phyloP scores from a whole-genome alignment of 2,329 filamentous ascomycete species.

The Xylariaceae sp. region DNA sequence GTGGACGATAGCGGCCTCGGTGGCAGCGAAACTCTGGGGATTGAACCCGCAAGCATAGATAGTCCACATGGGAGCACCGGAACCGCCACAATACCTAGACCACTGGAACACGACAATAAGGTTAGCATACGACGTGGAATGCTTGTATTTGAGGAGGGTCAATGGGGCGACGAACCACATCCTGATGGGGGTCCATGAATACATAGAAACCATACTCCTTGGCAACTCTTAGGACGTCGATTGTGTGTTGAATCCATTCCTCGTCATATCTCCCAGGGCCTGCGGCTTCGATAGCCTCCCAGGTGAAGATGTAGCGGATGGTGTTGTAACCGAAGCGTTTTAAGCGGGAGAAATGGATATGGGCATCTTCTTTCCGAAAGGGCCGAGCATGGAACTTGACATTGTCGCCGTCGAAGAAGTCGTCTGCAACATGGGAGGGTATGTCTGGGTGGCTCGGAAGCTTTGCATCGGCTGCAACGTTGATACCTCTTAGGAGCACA shows the following conservation, averaged over 20 bases:
- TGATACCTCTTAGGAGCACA: slow-evolving; percentile 90
- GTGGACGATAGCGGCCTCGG: slow-evolving; percentile 91
- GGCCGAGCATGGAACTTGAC: slow-evolving; percentile 89
- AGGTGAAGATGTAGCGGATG: slow-evolving; percentile 95
- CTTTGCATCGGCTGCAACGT: slow-evolving; percentile 90
- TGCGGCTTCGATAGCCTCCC: slow-evolving; percentile 96
- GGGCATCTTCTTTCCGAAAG: slow-evolving; percentile 82
- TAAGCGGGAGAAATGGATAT: slow-evolving; percentile 83
- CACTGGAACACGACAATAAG: slow-evolving; percentile 59
- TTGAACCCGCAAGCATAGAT: slow-evolving; percentile 93
- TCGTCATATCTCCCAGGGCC: slow-evolving; percentile 94
- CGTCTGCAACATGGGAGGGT: slow-evolving; percentile 77
- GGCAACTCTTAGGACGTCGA: slow-evolving; percentile 80
- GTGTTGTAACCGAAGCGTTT: slow-evolving; percentile 94
- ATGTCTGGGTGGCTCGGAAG: slow-evolving; percentile 81
- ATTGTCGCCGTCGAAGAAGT: slow-evolving; percentile 92
- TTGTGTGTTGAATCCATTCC: slow-evolving; percentile 89
- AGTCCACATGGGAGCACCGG: slow-evolving; percentile 97
- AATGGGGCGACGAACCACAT: slow-evolving; percentile 70
- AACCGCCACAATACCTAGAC: slow-evolving; percentile 93
- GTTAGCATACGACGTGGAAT: slow-evolving; percentile 36
- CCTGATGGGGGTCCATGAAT: slow-evolving; percentile 99
- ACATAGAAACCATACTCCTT: slow-evolving; percentile 93
- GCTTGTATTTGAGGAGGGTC: neutral
- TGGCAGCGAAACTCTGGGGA: slow-evolving; percentile 81